phyloP scores from a whole-genome alignment of 768 basidiomycete species.

The Filobasidium wieringae region DNA sequence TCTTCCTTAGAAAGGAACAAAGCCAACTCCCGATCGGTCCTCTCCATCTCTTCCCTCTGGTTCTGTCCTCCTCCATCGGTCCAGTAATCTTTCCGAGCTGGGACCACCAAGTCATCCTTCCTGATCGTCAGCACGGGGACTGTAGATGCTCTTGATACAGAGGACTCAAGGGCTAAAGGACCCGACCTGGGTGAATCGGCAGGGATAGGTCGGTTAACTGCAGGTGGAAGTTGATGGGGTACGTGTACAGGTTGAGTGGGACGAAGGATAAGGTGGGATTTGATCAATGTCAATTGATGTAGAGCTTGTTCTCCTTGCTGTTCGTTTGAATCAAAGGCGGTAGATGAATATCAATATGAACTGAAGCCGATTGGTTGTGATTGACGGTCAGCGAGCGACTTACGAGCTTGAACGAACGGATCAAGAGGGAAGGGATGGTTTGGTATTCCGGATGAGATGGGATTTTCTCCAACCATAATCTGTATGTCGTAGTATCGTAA shows the following conservation, averaged over 20 bases:
- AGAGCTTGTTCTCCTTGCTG: background rate
- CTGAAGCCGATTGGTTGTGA: background rate
- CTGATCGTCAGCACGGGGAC: background rate
- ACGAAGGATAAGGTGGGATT: background rate
- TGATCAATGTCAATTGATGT: background rate
- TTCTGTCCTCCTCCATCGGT: background rate
- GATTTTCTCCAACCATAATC: background rate
- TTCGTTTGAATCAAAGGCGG: background rate
- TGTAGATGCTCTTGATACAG: background rate
- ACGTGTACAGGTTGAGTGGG: background rate
- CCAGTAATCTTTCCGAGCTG: background rate
- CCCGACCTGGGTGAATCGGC: background rate
- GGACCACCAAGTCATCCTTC: background rate
- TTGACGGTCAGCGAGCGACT: background rate
- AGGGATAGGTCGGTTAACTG: background rate
- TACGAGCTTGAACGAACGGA: background rate
- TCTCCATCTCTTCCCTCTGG: background rate
- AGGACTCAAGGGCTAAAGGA: background rate
- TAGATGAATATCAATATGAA: background rate
- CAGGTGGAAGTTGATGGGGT: background rate
- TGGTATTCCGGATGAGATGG: conserved; percentile 11
- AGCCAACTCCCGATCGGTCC: too few species aligned
- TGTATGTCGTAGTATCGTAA: background rate
- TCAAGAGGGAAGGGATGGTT: too few species aligned
- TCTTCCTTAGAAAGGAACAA: too few species aligned